phyloP scores from a whole-genome alignment of 345 rosid species.

The Brassica incana region DNA sequence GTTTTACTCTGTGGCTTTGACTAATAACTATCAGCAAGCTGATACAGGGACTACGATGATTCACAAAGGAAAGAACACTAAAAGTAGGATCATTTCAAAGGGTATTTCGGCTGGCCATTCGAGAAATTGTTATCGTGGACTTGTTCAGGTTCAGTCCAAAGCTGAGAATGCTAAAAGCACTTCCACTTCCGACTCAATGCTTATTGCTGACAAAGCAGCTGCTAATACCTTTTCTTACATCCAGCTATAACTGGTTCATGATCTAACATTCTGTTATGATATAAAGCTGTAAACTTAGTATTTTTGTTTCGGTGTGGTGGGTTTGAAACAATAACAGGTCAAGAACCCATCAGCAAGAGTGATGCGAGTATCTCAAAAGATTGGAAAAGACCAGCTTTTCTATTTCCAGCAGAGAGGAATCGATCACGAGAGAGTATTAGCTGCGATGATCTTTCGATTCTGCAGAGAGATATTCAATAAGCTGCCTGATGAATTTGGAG shows the following conservation, averaged over 20 bases:
- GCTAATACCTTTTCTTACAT: constrained; percentile 97
- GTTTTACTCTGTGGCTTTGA: constrained; percentile 91
- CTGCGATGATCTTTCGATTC: constrained; percentile 92
- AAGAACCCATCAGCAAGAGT: constrained; percentile 82
- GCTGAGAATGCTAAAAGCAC: constrained; percentile 86
- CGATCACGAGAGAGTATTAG: constrained; percentile 94
- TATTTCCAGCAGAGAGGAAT: constrained; percentile 97
- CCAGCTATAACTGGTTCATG: constrained; percentile 42
- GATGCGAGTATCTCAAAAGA: constrained; percentile 98
- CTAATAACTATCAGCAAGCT: constrained; percentile 85
- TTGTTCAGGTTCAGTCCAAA: constrained; percentile 88
- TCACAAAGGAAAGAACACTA: constrained; percentile 87
- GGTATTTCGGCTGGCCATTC: constrained; percentile 82
- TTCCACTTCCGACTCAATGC: constrained; percentile 94
- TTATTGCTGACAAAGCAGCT: constrained; percentile 85
- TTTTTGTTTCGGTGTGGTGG: neutral
- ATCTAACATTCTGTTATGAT: neutral
- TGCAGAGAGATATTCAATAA: constrained; percentile 90
- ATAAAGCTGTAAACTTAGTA: neutral
- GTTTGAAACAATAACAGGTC: constrained; percentile 47
- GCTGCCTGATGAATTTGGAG: constrained; percentile 86
- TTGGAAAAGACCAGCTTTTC: constrained; percentile 88
- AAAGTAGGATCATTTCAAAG: constrained; percentile 88
- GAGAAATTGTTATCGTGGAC: constrained; percentile 87
- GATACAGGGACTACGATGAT: constrained; percentile 97